Percentiles rank a stretch among this genome's conserved stretches.
Conservation (phyloP, 2,329 filamentous ascomycete species). For the Fusarium vanettenii region DNA sequence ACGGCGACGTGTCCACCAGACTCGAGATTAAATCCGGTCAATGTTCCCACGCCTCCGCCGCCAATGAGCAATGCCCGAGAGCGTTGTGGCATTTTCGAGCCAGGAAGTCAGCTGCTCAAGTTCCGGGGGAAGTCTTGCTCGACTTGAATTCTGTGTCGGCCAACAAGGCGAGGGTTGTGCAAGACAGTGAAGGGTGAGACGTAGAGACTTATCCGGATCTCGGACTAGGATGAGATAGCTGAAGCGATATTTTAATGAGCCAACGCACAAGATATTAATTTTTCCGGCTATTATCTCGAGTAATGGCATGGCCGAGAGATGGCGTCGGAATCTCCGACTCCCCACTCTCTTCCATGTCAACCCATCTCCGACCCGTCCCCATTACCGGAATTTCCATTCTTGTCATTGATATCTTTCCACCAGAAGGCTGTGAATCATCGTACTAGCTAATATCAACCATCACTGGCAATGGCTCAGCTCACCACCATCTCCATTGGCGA, state of each 20-base stretch:
- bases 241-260: not conserved
- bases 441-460: not conserved
- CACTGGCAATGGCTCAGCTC: not conserved
- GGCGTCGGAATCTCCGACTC: not conserved
- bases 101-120: not conserved
- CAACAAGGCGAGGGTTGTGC: not conserved
- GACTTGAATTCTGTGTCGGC: not conserved
- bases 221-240: no score
- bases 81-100: not conserved
- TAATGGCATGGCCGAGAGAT: not conserved
- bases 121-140: no score
- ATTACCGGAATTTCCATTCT: not conserved
- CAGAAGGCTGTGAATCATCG: not conserved
- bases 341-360: not conserved
- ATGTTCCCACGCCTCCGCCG: not conserved
- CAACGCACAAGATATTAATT: not conserved
- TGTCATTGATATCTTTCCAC: not conserved
- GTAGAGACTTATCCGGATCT: no score
- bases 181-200: no score
- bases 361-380: not conserved
- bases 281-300: not conserved
- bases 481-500: not conserved
- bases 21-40: not conserved
- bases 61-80: not conserved
- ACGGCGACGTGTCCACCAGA: not conserved